These are phyloP conservation scores for Simplicillium aogashimaense DNA, from an alignment of 2,329 filamentous ascomycete species.

Conservation along the genomic window DNA sequence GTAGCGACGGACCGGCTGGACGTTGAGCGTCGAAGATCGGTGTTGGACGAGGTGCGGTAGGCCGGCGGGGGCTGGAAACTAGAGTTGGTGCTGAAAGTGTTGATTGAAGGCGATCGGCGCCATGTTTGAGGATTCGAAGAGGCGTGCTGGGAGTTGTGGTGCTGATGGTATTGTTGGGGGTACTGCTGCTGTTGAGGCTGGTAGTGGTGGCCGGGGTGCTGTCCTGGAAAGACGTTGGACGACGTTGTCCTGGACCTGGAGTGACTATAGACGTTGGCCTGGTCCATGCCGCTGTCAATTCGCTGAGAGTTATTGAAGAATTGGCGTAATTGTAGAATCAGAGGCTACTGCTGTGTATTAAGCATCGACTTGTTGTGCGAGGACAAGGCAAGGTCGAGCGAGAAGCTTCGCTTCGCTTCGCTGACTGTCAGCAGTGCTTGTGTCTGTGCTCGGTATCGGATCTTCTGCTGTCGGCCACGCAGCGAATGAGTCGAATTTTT, in stretches of 20 bases:
- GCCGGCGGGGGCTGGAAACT: conserved; percentile 51
- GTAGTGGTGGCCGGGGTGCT: conserved; percentile 1
- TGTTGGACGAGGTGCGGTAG: conserved; percentile 44
- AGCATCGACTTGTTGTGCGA: background rate
- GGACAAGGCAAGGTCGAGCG: background rate
- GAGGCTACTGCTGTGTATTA: background rate
- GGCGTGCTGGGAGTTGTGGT: conserved; percentile 21
- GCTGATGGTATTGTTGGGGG: conserved; percentile 12
- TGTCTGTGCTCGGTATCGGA: too few species aligned
- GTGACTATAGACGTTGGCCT: conserved; percentile 36
- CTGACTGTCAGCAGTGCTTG: too few species aligned
- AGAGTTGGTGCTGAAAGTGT: conserved; percentile 62
- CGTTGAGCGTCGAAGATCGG: conserved; percentile 63
- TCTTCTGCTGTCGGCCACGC: too few species aligned
- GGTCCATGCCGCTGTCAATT: conserved; percentile 10
- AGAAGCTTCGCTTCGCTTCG: background rate
- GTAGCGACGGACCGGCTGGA: conserved; percentile 63
- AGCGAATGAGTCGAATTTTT: too few species aligned
- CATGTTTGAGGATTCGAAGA: conserved; percentile 24
- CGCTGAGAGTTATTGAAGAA: too few species aligned
- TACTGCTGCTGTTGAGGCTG: conserved; percentile 4
- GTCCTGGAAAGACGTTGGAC: conserved; percentile 38
- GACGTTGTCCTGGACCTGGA: conserved; percentile 47
- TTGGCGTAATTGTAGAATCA: background rate
- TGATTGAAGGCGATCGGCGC: conserved; percentile 53